Conservation (phyloP, 129 eudicot genomes). For the Tagetes patula region DNA sequence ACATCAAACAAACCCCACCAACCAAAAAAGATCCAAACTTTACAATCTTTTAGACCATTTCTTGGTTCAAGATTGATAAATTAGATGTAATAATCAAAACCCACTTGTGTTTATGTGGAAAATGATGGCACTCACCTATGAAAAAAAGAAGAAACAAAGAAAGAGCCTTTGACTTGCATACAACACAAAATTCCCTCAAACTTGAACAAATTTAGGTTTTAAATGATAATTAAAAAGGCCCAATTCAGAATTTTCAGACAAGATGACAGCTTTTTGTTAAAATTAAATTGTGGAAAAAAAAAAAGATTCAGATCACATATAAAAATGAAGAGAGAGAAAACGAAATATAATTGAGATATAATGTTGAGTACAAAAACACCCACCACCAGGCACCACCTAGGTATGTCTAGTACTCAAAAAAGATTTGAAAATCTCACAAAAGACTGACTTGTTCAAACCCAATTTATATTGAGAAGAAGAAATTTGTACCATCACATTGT, state of each 20-base stretch:
- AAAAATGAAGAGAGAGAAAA: slow-evolving; percentile 17
- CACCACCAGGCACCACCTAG: slow-evolving; percentile 37
- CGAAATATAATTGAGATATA: slow-evolving; percentile 29
- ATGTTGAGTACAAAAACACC: slow-evolving; percentile 35
- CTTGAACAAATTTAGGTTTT: slow-evolving; percentile 26
- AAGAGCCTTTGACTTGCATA: slow-evolving; percentile 38
- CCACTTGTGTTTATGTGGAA: slow-evolving; percentile 40
- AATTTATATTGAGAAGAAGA: background rate
- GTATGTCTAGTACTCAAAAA: slow-evolving; percentile 43
- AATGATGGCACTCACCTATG: slow-evolving; percentile 30
- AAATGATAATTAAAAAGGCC: slow-evolving; percentile 25
- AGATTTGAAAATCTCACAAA: slow-evolving; percentile 38
- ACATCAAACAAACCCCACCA: slow-evolving; percentile 24
- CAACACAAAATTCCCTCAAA: slow-evolving; percentile 28
- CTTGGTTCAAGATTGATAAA: slow-evolving; percentile 24
- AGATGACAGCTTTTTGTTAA: slow-evolving; percentile 29
- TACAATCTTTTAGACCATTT: slow-evolving; percentile 26
- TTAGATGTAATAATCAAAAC: slow-evolving; percentile 32
- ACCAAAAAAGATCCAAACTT: slow-evolving; percentile 19
- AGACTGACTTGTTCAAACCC: slow-evolving; percentile 40
- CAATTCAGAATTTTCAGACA: slow-evolving; percentile 22
- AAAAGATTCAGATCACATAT: slow-evolving; percentile 50
- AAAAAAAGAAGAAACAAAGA: slow-evolving; percentile 18
- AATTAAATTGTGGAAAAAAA: slow-evolving; percentile 23
- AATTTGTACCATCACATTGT: background rate